phyloP scores from a whole-genome alignment of 306 rosid genomes.

The Prunus dulcis region DNA sequence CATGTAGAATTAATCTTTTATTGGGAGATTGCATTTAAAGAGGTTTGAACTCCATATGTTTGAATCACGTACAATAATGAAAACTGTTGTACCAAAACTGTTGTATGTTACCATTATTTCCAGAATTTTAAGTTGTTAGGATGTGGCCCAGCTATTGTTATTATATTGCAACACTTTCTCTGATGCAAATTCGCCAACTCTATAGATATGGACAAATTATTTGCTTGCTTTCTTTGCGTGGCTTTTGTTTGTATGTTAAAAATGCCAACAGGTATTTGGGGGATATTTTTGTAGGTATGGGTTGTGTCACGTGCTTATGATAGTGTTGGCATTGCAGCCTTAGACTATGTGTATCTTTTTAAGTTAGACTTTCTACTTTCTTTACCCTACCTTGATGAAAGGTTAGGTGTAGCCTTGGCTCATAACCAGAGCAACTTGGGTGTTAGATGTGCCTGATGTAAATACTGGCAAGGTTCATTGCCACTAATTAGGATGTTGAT shows the following conservation, averaged over 20 bases:
- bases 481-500: slow-evolving; percentile 11
- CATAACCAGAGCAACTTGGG: not conserved
- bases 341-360: not conserved
- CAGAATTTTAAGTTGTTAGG: not conserved
- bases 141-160: not conserved
- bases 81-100: not conserved
- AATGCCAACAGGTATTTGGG: not conserved
- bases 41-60: not conserved
- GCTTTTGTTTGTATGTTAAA: slow-evolving; percentile 9
- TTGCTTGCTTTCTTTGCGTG: not conserved
- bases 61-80: not conserved
- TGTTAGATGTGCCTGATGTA: not conserved
- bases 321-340: not conserved
- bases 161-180: not conserved
- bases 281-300: not conserved
- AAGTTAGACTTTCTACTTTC: not conserved
- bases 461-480: not conserved
- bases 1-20: not conserved
- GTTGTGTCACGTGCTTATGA: slow-evolving; percentile 1
- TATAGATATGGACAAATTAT: slow-evolving; percentile 4
- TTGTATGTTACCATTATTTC: not conserved
- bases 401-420: not conserved
- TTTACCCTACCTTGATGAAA: not conserved
- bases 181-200: slow-evolving; percentile 3
- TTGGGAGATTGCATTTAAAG: not conserved